Base-by-base conservation (phyloP, 1,139 yeast genomes). In the Sugiyamaella pinicola region DNA sequence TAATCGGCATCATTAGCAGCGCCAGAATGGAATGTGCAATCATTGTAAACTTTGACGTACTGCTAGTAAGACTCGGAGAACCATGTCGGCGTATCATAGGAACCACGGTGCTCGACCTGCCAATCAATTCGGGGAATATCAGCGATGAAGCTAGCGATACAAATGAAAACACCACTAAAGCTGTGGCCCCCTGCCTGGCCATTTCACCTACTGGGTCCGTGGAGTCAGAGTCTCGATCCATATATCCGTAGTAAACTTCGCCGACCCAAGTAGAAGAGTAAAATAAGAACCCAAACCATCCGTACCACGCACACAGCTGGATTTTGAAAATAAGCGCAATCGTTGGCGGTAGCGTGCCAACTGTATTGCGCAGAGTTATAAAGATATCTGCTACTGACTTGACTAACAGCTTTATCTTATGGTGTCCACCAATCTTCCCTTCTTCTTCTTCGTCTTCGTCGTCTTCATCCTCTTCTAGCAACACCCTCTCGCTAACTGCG, bases 211-310 rank as follows among this genome's bases (percentile, higher is more conserved):
- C 67, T 2, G 52, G 42, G 39, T 65, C 69, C 1, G 41, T 48
- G 12, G 54, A 56, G 6, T 34, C 53, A 3, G 43, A 26, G 28
- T 33, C 37, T 22, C 19, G 38, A 9, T 47, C 51, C 15, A 57
- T 50, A 47, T 63, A 56, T 18, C 61, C 60, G 22, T 59, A 59
- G 63, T 71, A 73, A 2, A 73, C 70, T 53, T 73, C 76, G 7
- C 73, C 71, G 1, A 73, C 74, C 71, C 74, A 73, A 1, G 75
- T 68, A 0, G 76, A 62, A 2, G 75, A 70, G 56, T 71, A 72
- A 53, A 69, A 71, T 51, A 71, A 53, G 43, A 71, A 67, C 4
- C 73, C 62, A 55, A 70, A 71, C 74, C 74, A 71, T 1, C 72
- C 70, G 52, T 67, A 69, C 74, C 74, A 70, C 1, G 73, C 71